Conservation (phyloP, 768 basidiomycete genomes). For the Kwoniella shandongensis region DNA sequence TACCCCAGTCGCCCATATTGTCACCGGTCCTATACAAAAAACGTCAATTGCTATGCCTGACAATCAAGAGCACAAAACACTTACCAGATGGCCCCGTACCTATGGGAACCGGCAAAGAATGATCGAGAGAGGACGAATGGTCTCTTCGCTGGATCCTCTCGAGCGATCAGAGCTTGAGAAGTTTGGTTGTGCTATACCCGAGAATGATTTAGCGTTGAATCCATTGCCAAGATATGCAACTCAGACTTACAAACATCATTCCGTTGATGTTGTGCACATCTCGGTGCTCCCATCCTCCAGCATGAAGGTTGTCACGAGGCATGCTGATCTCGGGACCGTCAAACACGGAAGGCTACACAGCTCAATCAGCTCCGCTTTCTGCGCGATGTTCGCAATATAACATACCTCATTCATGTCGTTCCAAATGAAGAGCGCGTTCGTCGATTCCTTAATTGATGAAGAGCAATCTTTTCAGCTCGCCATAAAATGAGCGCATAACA, state of each 20-base stretch:
- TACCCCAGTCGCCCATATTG: conserved; percentile 86
- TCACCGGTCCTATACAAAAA: conserved; percentile 72
- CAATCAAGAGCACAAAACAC: not conserved
- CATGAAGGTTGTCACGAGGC: conserved; percentile 73
- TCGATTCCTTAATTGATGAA: conserved; percentile 61
- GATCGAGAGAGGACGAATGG: conserved; percentile 95
- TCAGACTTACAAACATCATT: conserved; percentile 65
- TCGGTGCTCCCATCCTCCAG: conserved; percentile 96
- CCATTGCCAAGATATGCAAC: not conserved
- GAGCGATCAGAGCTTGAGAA: conserved; percentile 70
- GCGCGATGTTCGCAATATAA: no score
- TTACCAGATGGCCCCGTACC: conserved; percentile 91
- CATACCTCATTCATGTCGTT: conserved; percentile 98
- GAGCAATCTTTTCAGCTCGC: not conserved
- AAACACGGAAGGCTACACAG: conserved; percentile 85
- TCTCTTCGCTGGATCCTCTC: conserved; percentile 72
- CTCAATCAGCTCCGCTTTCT: not conserved
- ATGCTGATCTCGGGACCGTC: conserved; percentile 94
- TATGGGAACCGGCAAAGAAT: conserved; percentile 93
- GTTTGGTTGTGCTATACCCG: conserved; percentile 79
- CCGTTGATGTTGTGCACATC: conserved; percentile 98
- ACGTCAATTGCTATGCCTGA: not conserved
- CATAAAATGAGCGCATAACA: not conserved
- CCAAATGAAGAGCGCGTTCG: conserved; percentile 86
- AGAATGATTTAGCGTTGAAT: not conserved